phyloP scores from a whole-genome alignment of 2,329 filamentous ascomycete genomes.

The Fusarium sambucinum region DNA sequence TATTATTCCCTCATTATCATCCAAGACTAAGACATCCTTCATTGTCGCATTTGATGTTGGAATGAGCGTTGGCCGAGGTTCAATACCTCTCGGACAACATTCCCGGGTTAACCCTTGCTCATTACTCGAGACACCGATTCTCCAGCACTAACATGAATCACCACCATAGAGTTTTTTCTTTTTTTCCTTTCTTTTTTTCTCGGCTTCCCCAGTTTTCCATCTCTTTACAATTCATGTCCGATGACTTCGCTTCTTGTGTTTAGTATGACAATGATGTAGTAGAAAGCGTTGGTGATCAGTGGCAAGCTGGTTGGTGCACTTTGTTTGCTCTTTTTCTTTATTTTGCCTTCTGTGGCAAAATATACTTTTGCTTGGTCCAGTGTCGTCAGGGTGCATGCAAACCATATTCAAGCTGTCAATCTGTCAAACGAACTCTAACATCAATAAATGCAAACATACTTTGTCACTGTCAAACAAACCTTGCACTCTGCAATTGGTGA shows the following conservation, averaged over 20 bases:
- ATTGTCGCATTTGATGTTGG: not conserved
- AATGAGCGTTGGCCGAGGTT: slow-evolving; percentile 28
- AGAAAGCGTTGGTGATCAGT: slow-evolving; percentile 7
- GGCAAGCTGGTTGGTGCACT: not conserved
- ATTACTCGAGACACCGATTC: slow-evolving; percentile 17
- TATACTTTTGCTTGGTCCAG: not conserved
- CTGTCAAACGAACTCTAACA: slow-evolving; percentile 26
- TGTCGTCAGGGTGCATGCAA: slow-evolving; percentile 7
- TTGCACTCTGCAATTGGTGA: not conserved
- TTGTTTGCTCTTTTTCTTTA: slow-evolving; percentile 4
- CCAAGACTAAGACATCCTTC: slow-evolving; percentile 11
- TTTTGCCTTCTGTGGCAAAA: slow-evolving; percentile 3
- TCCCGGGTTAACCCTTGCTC: slow-evolving; percentile 9
- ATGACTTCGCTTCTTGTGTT: not conserved
- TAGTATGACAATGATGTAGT: not conserved
- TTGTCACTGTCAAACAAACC: not conserved
- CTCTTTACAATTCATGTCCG: not conserved
- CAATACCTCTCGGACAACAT: slow-evolving; percentile 23
- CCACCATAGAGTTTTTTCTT: not conserved
- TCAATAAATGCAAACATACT: not conserved
- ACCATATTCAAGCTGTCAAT: slow-evolving; percentile 10
- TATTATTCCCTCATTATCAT: not conserved
- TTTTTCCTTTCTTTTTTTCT: not conserved
- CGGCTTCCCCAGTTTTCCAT: not conserved
- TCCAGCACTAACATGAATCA: slow-evolving; percentile 14